These are phyloP conservation scores for Lepidium didymum DNA, from an alignment of 345 rosid species.

Conservation along the genomic window DNA sequence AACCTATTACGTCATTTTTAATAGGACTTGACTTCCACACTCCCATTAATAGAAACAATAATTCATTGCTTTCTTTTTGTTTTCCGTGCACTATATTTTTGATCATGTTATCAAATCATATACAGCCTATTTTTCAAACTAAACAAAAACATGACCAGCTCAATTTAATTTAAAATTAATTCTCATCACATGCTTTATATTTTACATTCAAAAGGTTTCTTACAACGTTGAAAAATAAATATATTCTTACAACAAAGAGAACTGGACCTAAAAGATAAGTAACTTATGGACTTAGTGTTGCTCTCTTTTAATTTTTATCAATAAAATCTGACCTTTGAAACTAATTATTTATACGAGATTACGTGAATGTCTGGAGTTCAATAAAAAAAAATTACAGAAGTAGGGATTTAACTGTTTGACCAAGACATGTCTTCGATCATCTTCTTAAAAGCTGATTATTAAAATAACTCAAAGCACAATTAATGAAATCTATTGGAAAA, in stretches of 20 bases:
- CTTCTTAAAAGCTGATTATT: no score
- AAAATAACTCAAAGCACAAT: neutral
- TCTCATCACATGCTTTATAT: no score
- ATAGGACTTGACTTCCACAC: conserved; percentile 11
- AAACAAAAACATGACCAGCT: neutral
- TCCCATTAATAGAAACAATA: conserved; percentile 6
- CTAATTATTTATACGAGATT: no score
- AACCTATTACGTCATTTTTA: conserved; percentile 18
- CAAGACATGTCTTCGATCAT: no score
- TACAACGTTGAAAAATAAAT: no score
- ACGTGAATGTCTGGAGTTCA: no score
- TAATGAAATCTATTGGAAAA: neutral
- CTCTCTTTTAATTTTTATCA: no score
- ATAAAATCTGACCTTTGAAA: no score
- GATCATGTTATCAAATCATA: neutral
- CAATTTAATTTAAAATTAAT: no score
- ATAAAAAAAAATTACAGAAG: no score
- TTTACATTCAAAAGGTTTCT: no score
- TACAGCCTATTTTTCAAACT: neutral
- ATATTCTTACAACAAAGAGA: neutral
- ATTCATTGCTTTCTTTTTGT: conserved; percentile 10
- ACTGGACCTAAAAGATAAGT: neutral
- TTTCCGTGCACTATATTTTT: conserved; percentile 6
- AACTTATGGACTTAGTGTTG: neutral
- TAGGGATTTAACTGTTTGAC: no score